Conservation (phyloP, 2,329 filamentous ascomycete genomes). For the Fusarium sp. region DNA sequence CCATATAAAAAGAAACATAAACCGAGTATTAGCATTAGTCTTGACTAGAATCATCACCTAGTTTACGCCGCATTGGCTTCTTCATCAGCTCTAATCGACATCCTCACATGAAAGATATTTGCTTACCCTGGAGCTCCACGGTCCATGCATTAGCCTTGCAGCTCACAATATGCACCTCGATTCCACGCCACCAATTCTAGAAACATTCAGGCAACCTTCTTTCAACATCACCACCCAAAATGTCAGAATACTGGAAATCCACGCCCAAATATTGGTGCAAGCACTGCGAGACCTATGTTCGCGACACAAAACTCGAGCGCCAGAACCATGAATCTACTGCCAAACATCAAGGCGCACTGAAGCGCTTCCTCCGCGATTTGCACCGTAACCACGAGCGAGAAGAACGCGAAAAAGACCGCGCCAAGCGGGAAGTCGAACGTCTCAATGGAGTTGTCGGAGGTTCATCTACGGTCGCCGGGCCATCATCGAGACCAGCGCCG, state of each 20-base stretch:
- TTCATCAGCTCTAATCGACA: neutral
- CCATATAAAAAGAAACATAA: rapidly evolving
- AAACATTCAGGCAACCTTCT: neutral
- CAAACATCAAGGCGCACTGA: conserved; percentile 85
- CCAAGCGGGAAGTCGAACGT: conserved; percentile 84
- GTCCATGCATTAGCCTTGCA: neutral
- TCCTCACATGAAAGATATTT: neutral
- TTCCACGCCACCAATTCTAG: neutral
- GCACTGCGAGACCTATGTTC: conserved; percentile 88
- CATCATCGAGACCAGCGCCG: conserved; percentile 30
- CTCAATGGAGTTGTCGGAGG: conserved; percentile 79
- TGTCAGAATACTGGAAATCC: conserved; percentile 99
- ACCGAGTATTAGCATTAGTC: too few species aligned
- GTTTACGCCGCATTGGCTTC: neutral
- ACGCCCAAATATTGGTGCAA: conserved; percentile 99
- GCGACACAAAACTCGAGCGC: conserved; percentile 90
- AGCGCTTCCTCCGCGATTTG: conserved; percentile 88
- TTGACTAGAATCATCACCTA: neutral
- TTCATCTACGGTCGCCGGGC: conserved; percentile 45
- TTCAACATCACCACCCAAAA: conserved; percentile 49
- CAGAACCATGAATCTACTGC: conserved; percentile 88
- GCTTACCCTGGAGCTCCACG: conserved; percentile 15
- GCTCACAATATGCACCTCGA: conserved; percentile 28
- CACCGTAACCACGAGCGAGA: conserved; percentile 86
- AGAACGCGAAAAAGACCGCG: conserved; percentile 82